These are phyloP conservation scores for Pseudocercospora macadamiae DNA, from an alignment of 2,329 filamentous ascomycete genomes.

Conservation along the genomic window DNA sequence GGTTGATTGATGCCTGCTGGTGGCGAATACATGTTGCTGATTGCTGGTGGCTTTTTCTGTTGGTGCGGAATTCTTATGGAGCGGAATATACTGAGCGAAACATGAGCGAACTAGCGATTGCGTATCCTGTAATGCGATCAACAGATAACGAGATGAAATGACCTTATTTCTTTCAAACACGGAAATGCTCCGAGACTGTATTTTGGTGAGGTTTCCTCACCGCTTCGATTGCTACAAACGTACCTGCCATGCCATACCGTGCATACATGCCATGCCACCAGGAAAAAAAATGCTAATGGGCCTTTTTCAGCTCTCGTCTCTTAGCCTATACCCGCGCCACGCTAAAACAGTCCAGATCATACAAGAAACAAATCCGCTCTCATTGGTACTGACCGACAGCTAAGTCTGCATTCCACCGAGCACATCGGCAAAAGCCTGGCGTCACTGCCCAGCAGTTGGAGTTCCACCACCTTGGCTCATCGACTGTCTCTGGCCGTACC, in stretches of 20 bases:
- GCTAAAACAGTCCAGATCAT: constrained; percentile 2
- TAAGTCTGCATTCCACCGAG: background rate
- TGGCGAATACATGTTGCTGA: too few relatives aligned
- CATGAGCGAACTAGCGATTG: too few relatives aligned
- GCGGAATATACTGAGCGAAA: background rate
- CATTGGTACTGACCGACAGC: too few relatives aligned
- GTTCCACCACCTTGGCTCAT: background rate
- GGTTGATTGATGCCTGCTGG: background rate
- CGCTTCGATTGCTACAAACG: too few relatives aligned
- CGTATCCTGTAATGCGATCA: too few relatives aligned
- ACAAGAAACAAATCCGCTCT: constrained; percentile 7
- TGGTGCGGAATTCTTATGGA: background rate
- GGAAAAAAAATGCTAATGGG: constrained; percentile 3
- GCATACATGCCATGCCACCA: background rate
- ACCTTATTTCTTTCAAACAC: too few relatives aligned
- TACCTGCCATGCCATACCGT: background rate
- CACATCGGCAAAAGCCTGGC: constrained; percentile 1
- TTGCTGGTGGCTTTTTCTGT: too few relatives aligned
- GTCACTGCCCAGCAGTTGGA: background rate
- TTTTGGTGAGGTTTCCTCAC: too few relatives aligned
- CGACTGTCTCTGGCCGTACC: constrained; percentile 26
- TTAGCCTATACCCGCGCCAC: background rate
- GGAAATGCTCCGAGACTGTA: too few relatives aligned
- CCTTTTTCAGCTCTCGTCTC: background rate
- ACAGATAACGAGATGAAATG: too few relatives aligned